Evolutionary conservation across 1,284 basidiomycete species (phyloP).

Genomic region (Tremellales sp.): DNA sequence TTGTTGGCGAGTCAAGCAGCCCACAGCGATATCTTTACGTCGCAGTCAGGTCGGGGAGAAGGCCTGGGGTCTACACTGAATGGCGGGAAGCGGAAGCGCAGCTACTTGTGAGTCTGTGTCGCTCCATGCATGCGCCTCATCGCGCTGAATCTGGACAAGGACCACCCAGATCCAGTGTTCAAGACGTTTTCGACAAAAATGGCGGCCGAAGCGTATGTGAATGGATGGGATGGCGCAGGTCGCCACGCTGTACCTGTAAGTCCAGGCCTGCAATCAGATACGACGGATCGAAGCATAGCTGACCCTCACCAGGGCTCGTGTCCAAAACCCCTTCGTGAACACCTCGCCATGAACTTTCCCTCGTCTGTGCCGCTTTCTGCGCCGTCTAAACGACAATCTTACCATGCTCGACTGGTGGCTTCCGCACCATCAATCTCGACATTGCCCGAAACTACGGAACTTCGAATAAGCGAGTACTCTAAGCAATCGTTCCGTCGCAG

Average conservation of each 20-base stretch:
- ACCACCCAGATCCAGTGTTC: conserved; percentile 21
- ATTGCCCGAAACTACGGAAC: conserved; percentile 5
- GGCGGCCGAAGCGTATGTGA: conserved; percentile 31
- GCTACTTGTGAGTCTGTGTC: conserved; percentile 21
- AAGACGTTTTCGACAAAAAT: conserved; percentile 32
- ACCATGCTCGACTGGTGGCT: conserved; percentile 25
- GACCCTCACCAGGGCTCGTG: conserved; percentile 16
- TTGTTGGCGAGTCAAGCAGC: conserved; percentile 11
- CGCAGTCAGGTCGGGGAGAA: conserved; percentile 25
- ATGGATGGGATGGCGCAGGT: conserved; percentile 35
- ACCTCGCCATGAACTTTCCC: conserved; percentile 34
- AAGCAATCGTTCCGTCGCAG: conserved; percentile 24
- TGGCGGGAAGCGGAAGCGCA: conserved; percentile 28
- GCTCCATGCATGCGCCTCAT: neutral
- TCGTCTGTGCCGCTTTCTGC: conserved; percentile 16
- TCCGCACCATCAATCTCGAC: conserved; percentile 4
- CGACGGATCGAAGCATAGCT: neutral
- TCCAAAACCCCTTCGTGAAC: conserved; percentile 29
- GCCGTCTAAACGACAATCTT: conserved; percentile 19
- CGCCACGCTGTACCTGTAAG: conserved; percentile 30
- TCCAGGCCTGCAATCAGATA: neutral
- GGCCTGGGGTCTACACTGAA: conserved; percentile 23
- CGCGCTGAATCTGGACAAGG: conserved; percentile 5
- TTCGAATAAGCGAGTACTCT: conserved; percentile 1
- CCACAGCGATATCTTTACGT: conserved; percentile 23